phyloP scores from a whole-genome alignment of 2,329 filamentous ascomycete genomes.

The Teratosphaeria nubilosa region DNA sequence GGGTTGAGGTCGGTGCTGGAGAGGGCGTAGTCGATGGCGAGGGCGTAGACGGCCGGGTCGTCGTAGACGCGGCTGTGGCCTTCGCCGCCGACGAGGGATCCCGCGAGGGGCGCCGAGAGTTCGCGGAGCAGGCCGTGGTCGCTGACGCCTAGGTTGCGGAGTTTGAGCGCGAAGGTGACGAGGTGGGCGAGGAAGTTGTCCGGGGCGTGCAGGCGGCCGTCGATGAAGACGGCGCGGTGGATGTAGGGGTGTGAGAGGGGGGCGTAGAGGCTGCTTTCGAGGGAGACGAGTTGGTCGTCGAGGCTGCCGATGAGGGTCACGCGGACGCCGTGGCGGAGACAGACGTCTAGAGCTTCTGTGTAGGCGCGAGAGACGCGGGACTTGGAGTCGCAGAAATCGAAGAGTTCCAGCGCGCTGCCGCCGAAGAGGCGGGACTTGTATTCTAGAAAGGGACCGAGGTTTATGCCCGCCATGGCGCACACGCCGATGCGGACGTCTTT shows the following conservation, averaged over 20 bases:
- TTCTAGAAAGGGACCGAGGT: slow-evolving; percentile 82
- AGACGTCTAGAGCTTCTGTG: slow-evolving; percentile 61
- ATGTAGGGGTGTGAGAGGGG: slow-evolving; percentile 84
- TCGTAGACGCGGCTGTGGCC: slow-evolving; percentile 92
- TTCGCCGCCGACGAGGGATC: slow-evolving; percentile 82
- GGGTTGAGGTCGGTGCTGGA: slow-evolving; percentile 32
- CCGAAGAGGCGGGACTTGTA: slow-evolving; percentile 85
- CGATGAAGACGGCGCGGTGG: slow-evolving; percentile 90
- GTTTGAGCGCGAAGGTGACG: slow-evolving; percentile 83
- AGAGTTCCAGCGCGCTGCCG: slow-evolving; percentile 84
- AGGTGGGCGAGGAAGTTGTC: slow-evolving; percentile 82
- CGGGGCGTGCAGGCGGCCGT: slow-evolving; percentile 81
- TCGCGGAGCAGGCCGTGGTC: slow-evolving; percentile 92
- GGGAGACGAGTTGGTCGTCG: slow-evolving; percentile 87
- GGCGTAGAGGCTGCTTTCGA: slow-evolving; percentile 86
- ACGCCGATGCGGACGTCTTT: slow-evolving; percentile 64
- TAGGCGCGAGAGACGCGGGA: slow-evolving; percentile 78
- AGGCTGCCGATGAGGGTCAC: slow-evolving; percentile 89
- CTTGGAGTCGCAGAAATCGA: slow-evolving; percentile 77
- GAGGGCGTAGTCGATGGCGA: slow-evolving; percentile 38
- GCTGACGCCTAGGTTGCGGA: slow-evolving; percentile 83
- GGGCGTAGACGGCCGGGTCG: slow-evolving; percentile 72
- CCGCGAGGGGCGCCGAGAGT: slow-evolving; percentile 76
- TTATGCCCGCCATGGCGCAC: slow-evolving; percentile 84
- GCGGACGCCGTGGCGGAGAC: slow-evolving; percentile 67